Conservation (phyloP, 306 rosid species). For the Vachellia collinsii region DNA sequence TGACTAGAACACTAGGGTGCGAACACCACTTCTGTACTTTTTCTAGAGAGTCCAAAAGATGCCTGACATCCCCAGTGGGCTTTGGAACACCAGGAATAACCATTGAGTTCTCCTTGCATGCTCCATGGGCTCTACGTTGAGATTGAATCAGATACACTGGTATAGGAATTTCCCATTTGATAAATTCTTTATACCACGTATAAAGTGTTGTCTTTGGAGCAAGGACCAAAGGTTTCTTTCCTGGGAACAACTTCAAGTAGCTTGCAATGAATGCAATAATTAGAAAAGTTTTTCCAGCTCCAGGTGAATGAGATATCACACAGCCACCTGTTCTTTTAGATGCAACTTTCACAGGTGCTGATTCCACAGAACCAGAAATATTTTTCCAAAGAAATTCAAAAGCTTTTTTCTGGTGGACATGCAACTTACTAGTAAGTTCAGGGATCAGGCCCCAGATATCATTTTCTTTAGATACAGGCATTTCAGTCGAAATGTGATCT, state of each 20-base stretch:
- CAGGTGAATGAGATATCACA: slow-evolving; percentile 93
- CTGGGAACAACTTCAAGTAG: slow-evolving; percentile 87
- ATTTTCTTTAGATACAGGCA: slow-evolving; percentile 53
- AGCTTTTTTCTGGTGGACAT: slow-evolving; percentile 84
- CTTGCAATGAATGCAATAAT: slow-evolving; percentile 90
- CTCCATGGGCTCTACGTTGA: slow-evolving; percentile 70
- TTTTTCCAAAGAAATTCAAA: slow-evolving; percentile 91
- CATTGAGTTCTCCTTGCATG: slow-evolving; percentile 54
- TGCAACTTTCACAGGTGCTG: slow-evolving; percentile 51
- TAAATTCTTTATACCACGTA: slow-evolving; percentile 96
- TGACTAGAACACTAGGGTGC: slow-evolving; percentile 87
- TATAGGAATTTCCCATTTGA: slow-evolving; percentile 93
- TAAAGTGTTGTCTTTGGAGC: slow-evolving; percentile 97
- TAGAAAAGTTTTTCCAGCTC: slow-evolving; percentile 95
- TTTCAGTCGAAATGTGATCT: slow-evolving; percentile 33
- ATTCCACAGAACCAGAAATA: slow-evolving; percentile 76
- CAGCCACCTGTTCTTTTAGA: slow-evolving; percentile 80
- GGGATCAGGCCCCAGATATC: slow-evolving; percentile 69
- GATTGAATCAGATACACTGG: slow-evolving; percentile 92
- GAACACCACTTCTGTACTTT: slow-evolving; percentile 96
- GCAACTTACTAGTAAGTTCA: slow-evolving; percentile 48
- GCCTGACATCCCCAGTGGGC: slow-evolving; percentile 89
- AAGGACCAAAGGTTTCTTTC: slow-evolving; percentile 84
- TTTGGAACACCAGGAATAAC: slow-evolving; percentile 68
- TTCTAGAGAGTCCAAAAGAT: slow-evolving; percentile 86